Evolutionary conservation across 139 green algal species (phyloP).

Genomic region (Dunaliella sp.): DNA sequence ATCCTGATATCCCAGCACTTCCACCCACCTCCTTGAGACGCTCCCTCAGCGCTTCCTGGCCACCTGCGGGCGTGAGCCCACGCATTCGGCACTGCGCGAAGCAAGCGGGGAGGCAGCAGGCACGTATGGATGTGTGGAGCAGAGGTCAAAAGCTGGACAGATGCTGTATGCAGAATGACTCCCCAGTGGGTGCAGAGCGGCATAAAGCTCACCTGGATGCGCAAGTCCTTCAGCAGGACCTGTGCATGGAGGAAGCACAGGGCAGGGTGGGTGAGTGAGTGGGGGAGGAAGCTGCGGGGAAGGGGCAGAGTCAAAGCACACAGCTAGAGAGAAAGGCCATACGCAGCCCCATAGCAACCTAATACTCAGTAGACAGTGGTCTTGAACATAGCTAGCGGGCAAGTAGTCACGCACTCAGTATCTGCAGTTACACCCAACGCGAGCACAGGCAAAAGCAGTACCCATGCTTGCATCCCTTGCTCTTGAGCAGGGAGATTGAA

Average conservation of each 20-base stretch:
- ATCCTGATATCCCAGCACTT: not conserved
- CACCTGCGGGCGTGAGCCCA: conserved; percentile 35
- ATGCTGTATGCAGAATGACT: not conserved
- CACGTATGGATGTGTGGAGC: conserved; percentile 35
- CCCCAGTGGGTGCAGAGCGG: not conserved
- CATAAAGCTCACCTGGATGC: not conserved
- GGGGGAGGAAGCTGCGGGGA: not conserved
- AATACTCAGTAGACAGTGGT: not conserved
- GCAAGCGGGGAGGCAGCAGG: no score
- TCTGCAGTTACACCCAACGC: no score
- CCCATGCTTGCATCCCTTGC: no score
- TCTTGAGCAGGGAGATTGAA: not conserved
- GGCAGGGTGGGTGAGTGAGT: not conserved
- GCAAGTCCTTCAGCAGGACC: not conserved
- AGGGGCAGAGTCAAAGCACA: not conserved
- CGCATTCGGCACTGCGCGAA: conserved; percentile 29
- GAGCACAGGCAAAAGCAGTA: no score
- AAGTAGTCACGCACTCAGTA: not conserved
- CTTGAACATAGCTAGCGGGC: not conserved
- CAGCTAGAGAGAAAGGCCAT: not conserved
- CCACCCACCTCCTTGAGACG: conserved; percentile 34
- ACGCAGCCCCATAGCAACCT: no score
- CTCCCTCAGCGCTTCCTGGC: conserved; percentile 32
- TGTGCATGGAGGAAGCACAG: not conserved
- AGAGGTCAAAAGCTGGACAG: conserved; percentile 21